Evolutionary conservation across 768 basidiomycete species (phyloP).

Genomic region (Cystobasidium tubakii): DNA sequence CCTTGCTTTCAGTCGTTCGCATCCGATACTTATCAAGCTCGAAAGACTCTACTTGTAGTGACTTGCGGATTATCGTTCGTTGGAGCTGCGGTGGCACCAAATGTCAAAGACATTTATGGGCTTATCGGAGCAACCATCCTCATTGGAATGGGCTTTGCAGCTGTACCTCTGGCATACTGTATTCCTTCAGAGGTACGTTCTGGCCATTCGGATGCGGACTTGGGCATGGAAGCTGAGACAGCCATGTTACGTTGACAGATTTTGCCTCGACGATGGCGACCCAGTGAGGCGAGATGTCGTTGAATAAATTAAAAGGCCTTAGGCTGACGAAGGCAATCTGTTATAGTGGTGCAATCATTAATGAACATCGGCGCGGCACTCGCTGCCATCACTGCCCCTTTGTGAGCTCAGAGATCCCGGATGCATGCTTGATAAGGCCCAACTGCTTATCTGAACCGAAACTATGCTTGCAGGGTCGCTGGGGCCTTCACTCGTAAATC

Average conservation of each 20-base stretch:
- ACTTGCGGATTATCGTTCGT: constrained; percentile 7
- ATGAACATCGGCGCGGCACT: constrained; percentile 24
- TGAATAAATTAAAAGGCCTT: too few species aligned
- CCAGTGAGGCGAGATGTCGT: not conserved
- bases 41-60: constrained; percentile 3
- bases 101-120: constrained; percentile 11
- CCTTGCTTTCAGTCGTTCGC: constrained; percentile 5
- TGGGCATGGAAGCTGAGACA: too few species aligned
- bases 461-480: not conserved
- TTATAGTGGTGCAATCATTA: not conserved
- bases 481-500: not conserved
- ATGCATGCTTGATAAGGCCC: not conserved
- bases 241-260: too few species aligned
- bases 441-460: not conserved
- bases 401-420: not conserved
- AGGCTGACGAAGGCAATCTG: not conserved
- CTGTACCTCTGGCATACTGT: constrained; percentile 21
- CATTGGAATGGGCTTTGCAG: constrained; percentile 9
- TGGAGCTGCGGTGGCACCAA: constrained; percentile 4
- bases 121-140: constrained; percentile 18
- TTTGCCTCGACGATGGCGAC: constrained; percentile 9
- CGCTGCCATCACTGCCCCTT: not conserved
- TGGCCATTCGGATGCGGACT: too few species aligned
- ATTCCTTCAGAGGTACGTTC: constrained; percentile 8
- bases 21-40: constrained; percentile 12